Evolutionary conservation across 352 stramenopile species (phyloP).

Genomic region (Globisporangium apiculatum): DNA sequence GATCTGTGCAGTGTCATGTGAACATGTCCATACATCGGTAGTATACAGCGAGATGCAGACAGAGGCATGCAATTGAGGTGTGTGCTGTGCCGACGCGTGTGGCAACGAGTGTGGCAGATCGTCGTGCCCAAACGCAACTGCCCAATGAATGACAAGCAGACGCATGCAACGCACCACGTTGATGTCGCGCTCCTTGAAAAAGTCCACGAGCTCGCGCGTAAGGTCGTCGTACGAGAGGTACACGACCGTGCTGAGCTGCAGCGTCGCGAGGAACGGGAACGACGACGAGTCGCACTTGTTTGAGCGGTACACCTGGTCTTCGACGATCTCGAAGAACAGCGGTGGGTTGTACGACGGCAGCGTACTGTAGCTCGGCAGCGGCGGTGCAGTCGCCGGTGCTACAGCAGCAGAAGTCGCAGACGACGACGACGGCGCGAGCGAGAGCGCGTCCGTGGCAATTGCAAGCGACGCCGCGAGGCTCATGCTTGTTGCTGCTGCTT

Average conservation of each 20-base stretch:
- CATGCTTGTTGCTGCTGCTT: not conserved
- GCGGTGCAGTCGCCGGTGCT: slow-evolving; percentile 5
- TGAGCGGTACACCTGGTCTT: slow-evolving; percentile 75
- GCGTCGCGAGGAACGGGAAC: slow-evolving; percentile 72
- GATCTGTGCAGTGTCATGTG: slow-evolving; percentile 35
- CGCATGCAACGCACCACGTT: slow-evolving; percentile 35
- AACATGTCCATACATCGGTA: not conserved
- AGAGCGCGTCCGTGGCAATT: slow-evolving; percentile 3
- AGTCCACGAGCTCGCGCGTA: slow-evolving; percentile 64
- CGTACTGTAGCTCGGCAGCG: slow-evolving; percentile 34
- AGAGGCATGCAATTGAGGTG: too few relatives aligned
- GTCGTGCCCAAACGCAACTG: too few relatives aligned
- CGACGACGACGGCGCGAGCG: not conserved
- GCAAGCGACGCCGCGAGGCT: slow-evolving; percentile 4
- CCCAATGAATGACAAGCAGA: not conserved
- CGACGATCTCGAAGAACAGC: slow-evolving; percentile 85
- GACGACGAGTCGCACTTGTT: slow-evolving; percentile 85
- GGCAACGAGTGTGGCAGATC: not conserved
- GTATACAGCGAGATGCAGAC: not conserved
- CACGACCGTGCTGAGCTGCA: slow-evolving; percentile 80
- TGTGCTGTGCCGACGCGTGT: too few relatives aligned
- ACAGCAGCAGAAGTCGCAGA: slow-evolving; percentile 7
- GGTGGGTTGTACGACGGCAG: slow-evolving; percentile 77
- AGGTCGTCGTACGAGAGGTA: slow-evolving; percentile 85
- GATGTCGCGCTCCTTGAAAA: slow-evolving; percentile 79